These are phyloP conservation scores for Picea glauca DNA, from an alignment of 75 land plant species.

Conservation along the genomic window DNA sequence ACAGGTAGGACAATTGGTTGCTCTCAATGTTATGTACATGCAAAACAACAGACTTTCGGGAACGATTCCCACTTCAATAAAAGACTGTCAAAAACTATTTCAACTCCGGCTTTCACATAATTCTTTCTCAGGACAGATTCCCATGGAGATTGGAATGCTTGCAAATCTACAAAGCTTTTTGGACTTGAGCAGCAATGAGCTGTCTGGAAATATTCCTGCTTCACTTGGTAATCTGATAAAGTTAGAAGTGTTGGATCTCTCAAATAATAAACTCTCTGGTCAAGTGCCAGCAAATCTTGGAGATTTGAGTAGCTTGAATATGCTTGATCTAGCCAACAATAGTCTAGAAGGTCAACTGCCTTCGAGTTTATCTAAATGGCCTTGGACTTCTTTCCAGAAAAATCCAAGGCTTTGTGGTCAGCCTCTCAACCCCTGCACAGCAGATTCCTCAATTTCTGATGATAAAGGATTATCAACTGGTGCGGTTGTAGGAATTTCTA, in stretches of 20 bases:
- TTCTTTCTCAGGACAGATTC: conserved; percentile 52
- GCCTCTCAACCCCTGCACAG: conserved; percentile 31
- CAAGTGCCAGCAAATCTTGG: conserved; percentile 47
- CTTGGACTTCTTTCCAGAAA: conserved; percentile 35
- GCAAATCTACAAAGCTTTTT: conserved; percentile 48
- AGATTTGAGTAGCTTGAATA: conserved; percentile 39
- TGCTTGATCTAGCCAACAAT: conserved; percentile 59
- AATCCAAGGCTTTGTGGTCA: conserved; percentile 51
- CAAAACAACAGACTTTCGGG: conserved; percentile 63
- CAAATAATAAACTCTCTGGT: conserved; percentile 65
- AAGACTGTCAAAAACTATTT: conserved; percentile 45
- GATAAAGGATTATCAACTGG: conserved; percentile 22
- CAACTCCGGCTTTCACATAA: conserved; percentile 56
- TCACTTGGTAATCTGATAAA: conserved; percentile 46
- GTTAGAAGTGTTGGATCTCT: conserved; percentile 73
- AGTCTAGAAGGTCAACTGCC: conserved; percentile 53
- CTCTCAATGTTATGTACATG: conserved; percentile 57
- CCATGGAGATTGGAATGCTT: conserved; percentile 44
- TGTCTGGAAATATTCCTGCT: conserved; percentile 58
- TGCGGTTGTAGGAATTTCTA: conserved; percentile 33
- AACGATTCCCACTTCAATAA: conserved; percentile 44
- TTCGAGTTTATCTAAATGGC: conserved; percentile 31
- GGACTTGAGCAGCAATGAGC: conserved; percentile 45
- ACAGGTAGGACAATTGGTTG: conserved; percentile 44
- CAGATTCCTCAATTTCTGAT: background rate